A percentile compares a stretch with the other conserved stretches of the same genome.
Conservation (phyloP, 2,329 filamentous ascomycete genomes). For the Botrytis fragariae region DNA sequence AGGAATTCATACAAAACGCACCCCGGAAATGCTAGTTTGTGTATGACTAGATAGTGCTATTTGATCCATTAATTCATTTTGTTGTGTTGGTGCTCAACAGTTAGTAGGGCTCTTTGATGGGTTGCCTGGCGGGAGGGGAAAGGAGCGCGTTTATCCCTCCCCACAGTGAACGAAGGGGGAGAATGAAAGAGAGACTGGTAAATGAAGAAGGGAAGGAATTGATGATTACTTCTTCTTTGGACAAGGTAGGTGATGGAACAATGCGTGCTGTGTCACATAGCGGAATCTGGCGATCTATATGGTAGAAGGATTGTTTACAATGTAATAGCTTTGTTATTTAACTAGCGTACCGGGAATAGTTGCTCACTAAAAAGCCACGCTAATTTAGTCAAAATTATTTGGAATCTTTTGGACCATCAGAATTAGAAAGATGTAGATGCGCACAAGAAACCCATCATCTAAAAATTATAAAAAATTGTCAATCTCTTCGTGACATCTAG, state of each 20-base stretch:
- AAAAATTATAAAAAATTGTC: neutral
- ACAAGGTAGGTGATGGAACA: neutral
- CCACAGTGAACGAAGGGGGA: neutral
- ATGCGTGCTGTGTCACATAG: neutral
- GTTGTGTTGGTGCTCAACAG: too few relatives aligned
- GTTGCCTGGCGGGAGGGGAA: too few relatives aligned
- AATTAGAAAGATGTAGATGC: neutral
- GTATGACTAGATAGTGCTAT: too few relatives aligned
- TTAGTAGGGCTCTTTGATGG: neutral
- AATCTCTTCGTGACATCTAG: neutral
- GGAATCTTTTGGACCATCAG: neutral
- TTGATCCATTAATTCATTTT: too few relatives aligned
- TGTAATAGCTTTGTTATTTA: neutral
- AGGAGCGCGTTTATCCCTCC: too few relatives aligned
- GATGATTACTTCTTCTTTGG: fast-evolving
- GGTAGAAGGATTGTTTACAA: neutral
- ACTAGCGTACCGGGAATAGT: neutral
- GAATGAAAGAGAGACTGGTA: neutral
- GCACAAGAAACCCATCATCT: neutral
- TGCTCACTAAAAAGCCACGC: neutral
- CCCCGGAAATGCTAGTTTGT: too few relatives aligned
- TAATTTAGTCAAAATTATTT: neutral
- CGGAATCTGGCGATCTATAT: neutral
- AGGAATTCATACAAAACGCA: too few relatives aligned
- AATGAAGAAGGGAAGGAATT: neutral